Evolutionary conservation across 176 grass and related monocot species (phyloP).

Genomic region (Tillandsia leiboldiana): DNA sequence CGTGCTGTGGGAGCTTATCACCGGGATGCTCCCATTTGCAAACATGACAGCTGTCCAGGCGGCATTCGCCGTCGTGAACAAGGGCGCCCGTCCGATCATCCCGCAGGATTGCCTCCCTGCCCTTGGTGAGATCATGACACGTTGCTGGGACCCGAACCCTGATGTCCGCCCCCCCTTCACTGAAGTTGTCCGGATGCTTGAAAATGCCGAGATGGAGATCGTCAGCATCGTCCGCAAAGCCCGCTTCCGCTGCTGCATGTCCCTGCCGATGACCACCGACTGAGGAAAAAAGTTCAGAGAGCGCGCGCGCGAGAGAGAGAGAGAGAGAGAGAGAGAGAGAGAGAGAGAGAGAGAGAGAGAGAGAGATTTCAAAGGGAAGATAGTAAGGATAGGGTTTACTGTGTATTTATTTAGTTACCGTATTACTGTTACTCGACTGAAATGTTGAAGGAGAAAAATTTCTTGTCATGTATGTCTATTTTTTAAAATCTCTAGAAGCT

Average conservation of each 20-base stretch:
- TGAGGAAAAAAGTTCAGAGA: slow-evolving; percentile 19
- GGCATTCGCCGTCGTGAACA: slow-evolving; percentile 95
- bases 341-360: background rate
- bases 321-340: background rate
- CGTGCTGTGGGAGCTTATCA: slow-evolving; percentile 94
- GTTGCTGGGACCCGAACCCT: slow-evolving; percentile 88
- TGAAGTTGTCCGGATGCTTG: slow-evolving; percentile 84
- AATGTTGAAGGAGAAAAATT: background rate
- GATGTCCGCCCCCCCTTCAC: slow-evolving; percentile 79
- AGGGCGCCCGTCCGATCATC: slow-evolving; percentile 63
- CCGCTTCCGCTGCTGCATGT: slow-evolving; percentile 83
- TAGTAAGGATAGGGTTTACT: background rate
- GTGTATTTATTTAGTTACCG: background rate
- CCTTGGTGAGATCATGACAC: slow-evolving; percentile 81
- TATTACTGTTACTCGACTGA: background rate
- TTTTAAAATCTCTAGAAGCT: background rate
- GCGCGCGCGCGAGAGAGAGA: too few relatives aligned
- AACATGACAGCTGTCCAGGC: slow-evolving; percentile 96
- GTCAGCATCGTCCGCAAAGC: slow-evolving; percentile 75
- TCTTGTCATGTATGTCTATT: background rate
- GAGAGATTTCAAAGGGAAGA: background rate
- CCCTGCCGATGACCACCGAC: slow-evolving; percentile 84
- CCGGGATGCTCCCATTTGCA: slow-evolving; percentile 87
- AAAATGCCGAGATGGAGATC: slow-evolving; percentile 74
- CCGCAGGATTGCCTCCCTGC: slow-evolving; percentile 75